Evolutionary conservation across 2,329 filamentous ascomycete genomes (phyloP).

Genomic region (Fusarium virguliforme): DNA sequence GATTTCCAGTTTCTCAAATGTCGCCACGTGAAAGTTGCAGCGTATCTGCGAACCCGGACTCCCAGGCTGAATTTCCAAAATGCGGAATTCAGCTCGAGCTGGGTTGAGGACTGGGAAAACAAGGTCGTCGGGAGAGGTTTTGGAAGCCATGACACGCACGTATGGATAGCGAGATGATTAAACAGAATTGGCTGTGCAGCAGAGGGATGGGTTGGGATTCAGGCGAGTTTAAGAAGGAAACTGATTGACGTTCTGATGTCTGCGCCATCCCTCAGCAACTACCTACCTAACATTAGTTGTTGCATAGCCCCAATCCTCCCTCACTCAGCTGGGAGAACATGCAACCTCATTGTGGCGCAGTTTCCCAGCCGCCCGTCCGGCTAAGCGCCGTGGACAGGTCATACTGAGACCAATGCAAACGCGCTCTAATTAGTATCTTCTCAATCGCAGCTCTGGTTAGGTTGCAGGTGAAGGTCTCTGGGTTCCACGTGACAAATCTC

Average conservation of each 20-base stretch:
- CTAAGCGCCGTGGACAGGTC: background rate
- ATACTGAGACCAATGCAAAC: too few relatives aligned
- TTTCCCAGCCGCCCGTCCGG: too few relatives aligned
- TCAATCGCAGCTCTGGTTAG: too few relatives aligned
- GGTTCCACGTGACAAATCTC: too few relatives aligned
- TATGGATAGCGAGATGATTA: background rate
- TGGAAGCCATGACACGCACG: background rate
- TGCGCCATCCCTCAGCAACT: background rate
- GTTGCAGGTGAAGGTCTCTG: too few relatives aligned
- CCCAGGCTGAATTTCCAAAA: constrained; percentile 1
- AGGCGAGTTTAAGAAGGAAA: background rate
- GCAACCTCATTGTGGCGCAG: background rate
- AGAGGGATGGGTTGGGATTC: background rate
- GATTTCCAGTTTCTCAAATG: background rate
- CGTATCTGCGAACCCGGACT: background rate
- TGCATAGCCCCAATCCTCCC: background rate
- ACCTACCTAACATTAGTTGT: too few relatives aligned
- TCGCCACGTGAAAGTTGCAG: constrained; percentile 6
- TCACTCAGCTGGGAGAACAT: background rate
- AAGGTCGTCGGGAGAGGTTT: background rate
- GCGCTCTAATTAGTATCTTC: too few relatives aligned
- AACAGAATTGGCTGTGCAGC: background rate
- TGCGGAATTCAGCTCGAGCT: background rate
- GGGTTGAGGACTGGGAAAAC: background rate
- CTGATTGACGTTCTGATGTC: background rate